These are phyloP conservation scores for Coffea eugenioides DNA, from an alignment of 257 asterid genomes.

Conservation along the genomic window DNA sequence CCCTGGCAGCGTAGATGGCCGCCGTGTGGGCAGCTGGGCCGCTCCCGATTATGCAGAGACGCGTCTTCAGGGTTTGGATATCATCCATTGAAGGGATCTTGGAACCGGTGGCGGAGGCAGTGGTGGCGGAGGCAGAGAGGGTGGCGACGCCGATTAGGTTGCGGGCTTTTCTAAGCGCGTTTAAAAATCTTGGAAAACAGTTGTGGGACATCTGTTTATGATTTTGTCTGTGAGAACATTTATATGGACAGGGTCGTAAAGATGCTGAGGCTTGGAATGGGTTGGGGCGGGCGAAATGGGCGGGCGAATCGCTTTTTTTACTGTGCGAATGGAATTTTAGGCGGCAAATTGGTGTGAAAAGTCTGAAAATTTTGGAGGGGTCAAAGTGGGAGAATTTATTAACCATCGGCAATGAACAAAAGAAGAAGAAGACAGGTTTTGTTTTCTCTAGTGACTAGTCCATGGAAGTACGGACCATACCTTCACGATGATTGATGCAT, in stretches of 20 bases:
- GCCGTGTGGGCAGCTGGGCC: conserved; percentile 99
- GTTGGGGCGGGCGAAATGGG: conserved; percentile 19
- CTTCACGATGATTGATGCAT: not conserved
- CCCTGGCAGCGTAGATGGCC: conserved; percentile 90
- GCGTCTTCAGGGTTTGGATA: conserved; percentile 50
- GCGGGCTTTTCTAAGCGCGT: conserved; percentile 13
- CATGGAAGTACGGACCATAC: too few relatives aligned
- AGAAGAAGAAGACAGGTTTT: not conserved
- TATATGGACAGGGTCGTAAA: not conserved
- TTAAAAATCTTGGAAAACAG: not conserved
- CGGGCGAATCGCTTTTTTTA: conserved; percentile 19
- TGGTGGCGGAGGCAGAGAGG: conserved; percentile 13
- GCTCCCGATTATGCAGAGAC: conserved; percentile 85
- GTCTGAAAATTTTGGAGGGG: not conserved
- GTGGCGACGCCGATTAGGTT: conserved; percentile 26
- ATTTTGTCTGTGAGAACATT: not conserved
- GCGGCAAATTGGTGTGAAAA: conserved; percentile 20
- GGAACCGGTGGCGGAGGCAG: conserved; percentile 22
- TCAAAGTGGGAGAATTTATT: not conserved
- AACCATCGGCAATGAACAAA: too few relatives aligned
- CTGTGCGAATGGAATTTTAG: not conserved
- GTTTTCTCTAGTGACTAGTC: not conserved
- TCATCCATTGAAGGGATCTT: conserved; percentile 52
- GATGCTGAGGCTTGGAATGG: not conserved
- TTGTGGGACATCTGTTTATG: conserved; percentile 22